Percentiles rank a stretch among this genome's conserved stretches.
Evolutionary conservation across 2,329 filamentous ascomycete species (phyloP).

Genomic region (Teratosphaeria zuluensis): DNA sequence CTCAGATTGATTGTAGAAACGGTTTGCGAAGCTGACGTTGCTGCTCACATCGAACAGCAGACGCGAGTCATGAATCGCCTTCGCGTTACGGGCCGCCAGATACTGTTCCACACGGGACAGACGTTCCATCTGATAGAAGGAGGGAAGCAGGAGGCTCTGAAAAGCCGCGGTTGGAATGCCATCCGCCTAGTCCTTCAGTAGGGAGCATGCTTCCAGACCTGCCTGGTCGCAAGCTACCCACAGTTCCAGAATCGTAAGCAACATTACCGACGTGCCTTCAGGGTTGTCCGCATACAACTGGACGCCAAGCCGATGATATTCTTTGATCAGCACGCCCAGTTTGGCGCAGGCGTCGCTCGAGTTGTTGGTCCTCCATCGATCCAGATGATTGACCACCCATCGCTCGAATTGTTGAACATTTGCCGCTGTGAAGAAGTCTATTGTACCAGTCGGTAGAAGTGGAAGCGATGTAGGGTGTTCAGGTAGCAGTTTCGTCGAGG

Average conservation of each 20-base stretch:
- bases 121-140: slow-evolving; percentile 39
- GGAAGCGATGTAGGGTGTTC: slow-evolving; percentile 5
- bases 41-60: slow-evolving; percentile 39
- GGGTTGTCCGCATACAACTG: slow-evolving; percentile 35
- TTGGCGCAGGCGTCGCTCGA: slow-evolving; percentile 3
- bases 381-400: slow-evolving; percentile 11
- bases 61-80: slow-evolving; percentile 21
- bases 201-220: slow-evolving; percentile 34
- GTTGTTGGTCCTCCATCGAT: slow-evolving; percentile 5
- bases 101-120: slow-evolving; percentile 44
- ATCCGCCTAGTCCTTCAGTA: slow-evolving; percentile 45
- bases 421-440: slow-evolving; percentile 1
- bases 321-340: slow-evolving; percentile 5
- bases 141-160: slow-evolving; percentile 46
- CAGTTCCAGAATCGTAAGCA: slow-evolving; percentile 47
- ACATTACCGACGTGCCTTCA: slow-evolving; percentile 42
- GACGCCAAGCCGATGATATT: slow-evolving; percentile 12
- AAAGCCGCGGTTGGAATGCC: slow-evolving; percentile 42
- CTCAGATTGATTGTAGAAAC: slow-evolving; percentile 33
- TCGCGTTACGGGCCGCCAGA: slow-evolving; percentile 30
- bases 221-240: slow-evolving; percentile 49
- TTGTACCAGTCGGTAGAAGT: background rate
- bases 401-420: slow-evolving; percentile 13
- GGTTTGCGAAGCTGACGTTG: slow-evolving; percentile 31
- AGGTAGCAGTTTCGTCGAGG: slow-evolving; percentile 3